Percentiles rank a stretch among this genome's conserved stretches.
Conservation (phyloP, 108 stramenopile genomes). For the Seminavis robusta region DNA sequence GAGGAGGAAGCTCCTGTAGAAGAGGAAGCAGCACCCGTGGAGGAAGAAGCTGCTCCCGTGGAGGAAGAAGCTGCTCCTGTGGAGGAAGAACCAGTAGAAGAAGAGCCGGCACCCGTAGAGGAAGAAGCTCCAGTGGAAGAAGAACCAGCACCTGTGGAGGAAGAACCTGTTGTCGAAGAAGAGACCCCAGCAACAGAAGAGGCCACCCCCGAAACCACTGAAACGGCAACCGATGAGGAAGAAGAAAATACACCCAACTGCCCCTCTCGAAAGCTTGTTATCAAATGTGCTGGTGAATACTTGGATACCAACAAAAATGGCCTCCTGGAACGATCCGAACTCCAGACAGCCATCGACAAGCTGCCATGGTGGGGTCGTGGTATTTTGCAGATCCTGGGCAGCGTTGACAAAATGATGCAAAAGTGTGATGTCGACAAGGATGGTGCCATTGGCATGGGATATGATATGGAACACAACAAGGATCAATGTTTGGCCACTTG, state of each 20-base stretch:
- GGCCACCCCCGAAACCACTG: neutral
- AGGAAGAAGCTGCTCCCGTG: too few species aligned
- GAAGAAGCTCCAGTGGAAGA: too few species aligned
- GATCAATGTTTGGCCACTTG: slow-evolving; percentile 81
- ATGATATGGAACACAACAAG: slow-evolving; percentile 74
- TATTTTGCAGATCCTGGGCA: slow-evolving; percentile 41
- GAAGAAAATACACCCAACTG: slow-evolving; percentile 37
- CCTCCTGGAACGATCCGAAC: slow-evolving; percentile 63
- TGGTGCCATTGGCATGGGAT: slow-evolving; percentile 64
- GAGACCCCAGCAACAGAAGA: neutral
- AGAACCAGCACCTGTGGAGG: too few species aligned
- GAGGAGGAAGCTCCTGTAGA: too few species aligned
- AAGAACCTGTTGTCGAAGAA: too few species aligned
- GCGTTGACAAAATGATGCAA: slow-evolving; percentile 56
- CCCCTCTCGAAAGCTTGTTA: slow-evolving; percentile 71
- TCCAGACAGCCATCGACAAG: slow-evolving; percentile 57
- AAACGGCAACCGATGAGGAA: neutral
- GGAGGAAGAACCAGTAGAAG: too few species aligned
- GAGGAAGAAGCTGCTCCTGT: too few species aligned
- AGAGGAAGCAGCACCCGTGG: too few species aligned
- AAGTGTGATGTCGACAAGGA: slow-evolving; percentile 60
- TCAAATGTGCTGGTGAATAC: slow-evolving; percentile 70
- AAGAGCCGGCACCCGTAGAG: too few species aligned
- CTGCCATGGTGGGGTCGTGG: slow-evolving; percentile 65
- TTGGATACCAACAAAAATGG: slow-evolving; percentile 75